These are phyloP conservation scores for Phaeoacremonium minimum DNA, from an alignment of 2,329 filamentous ascomycete species.

Conservation along the genomic window DNA sequence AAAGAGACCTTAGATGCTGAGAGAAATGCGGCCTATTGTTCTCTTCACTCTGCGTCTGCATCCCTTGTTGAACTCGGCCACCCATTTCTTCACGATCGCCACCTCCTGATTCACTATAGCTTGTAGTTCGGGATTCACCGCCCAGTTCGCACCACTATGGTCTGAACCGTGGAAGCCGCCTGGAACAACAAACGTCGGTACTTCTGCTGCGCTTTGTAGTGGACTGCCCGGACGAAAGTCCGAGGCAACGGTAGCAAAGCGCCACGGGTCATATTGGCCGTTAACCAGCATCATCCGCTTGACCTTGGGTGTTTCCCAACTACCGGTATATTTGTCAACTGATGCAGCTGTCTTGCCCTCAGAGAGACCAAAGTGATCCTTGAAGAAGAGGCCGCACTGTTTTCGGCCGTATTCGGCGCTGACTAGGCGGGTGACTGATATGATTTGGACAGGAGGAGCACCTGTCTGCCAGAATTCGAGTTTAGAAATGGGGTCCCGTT, in stretches of 20 bases:
- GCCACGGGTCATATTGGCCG: constrained; percentile 1
- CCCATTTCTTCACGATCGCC: background rate
- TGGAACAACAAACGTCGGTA: constrained; percentile 1
- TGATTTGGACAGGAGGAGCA: background rate
- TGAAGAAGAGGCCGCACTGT: background rate
- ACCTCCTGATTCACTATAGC: background rate
- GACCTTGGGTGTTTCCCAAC: background rate
- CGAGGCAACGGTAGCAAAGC: background rate
- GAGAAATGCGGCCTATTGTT: no score
- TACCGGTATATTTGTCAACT: background rate
- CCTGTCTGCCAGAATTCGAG: background rate
- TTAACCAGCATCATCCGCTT: constrained; percentile 2
- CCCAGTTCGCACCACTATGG: background rate
- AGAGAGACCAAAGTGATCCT: background rate
- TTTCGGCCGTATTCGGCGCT: background rate
- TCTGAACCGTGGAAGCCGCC: constrained; percentile 1
- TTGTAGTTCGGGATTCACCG: background rate
- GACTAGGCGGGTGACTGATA: background rate
- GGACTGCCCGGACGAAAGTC: background rate
- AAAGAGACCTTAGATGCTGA: no score
- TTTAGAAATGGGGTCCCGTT: no score
- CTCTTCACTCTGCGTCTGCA: no score
- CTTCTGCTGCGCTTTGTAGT: background rate
- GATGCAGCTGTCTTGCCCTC: background rate
- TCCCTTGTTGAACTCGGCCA: constrained; percentile 1